A percentile compares a stretch with the other conserved stretches of the same genome.
Evolutionary conservation across 2,329 filamentous ascomycete species (phyloP).

Genomic region (Tothia fuscella): DNA sequence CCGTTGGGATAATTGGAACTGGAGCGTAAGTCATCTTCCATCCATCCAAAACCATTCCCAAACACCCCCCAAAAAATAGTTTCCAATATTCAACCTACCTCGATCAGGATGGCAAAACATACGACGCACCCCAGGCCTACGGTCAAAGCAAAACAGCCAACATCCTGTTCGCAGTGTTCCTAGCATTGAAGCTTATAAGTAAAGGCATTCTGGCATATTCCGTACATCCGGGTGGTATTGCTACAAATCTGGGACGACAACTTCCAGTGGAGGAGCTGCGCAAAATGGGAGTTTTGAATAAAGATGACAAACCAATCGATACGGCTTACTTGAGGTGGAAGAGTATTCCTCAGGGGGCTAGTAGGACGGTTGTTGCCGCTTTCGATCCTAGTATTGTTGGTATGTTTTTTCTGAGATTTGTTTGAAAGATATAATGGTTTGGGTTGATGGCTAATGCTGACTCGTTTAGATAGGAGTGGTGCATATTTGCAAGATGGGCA

Average conservation of each 20-base stretch:
- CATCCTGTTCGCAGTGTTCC: constrained; percentile 3
- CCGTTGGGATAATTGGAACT: constrained; percentile 8
- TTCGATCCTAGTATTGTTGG: constrained; percentile 9
- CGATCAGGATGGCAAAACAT: neutral
- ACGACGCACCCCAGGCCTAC: constrained; percentile 6
- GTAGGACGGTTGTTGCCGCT: constrained; percentile 8
- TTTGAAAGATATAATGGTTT: neutral
- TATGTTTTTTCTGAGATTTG: no score
- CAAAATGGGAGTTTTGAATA: neutral
- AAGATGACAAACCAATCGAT: neutral
- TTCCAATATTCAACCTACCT: no score
- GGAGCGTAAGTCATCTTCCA: constrained; percentile 1
- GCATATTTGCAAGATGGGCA: constrained; percentile 7
- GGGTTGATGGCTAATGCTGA: neutral
- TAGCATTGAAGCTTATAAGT: constrained; percentile 1
- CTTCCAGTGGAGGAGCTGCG: neutral
- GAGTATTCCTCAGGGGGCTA: neutral
- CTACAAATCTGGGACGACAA: constrained; percentile 4
- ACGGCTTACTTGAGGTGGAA: neutral
- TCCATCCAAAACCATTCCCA: no score
- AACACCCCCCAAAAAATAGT: no score
- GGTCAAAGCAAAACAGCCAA: constrained; percentile 12
- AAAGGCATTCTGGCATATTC: constrained; percentile 6
- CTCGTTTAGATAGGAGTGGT: neutral
- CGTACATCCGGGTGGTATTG: constrained; percentile 11